These are phyloP conservation scores for Hypoxylon sp. DNA, from an alignment of 2,329 filamentous ascomycete species.

Conservation along the genomic window DNA sequence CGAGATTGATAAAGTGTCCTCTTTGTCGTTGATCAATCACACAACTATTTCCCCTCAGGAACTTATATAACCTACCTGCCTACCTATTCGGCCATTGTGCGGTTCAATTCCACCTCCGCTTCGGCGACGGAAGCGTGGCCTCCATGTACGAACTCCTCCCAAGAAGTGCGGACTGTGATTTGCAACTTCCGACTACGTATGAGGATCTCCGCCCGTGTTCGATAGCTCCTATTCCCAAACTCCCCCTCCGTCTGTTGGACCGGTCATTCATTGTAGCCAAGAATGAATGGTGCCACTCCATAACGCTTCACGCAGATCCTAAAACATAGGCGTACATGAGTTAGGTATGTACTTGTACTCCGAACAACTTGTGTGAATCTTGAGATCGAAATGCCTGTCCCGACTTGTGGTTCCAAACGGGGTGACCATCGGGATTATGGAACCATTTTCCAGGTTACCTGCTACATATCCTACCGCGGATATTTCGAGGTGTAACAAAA, in stretches of 20 bases:
- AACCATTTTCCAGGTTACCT: conserved; percentile 3
- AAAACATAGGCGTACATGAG: background rate
- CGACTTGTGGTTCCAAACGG: conserved; percentile 8
- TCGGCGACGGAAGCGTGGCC: conserved; percentile 11
- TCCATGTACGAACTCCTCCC: conserved; percentile 7
- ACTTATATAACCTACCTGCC: too few species aligned
- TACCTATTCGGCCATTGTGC: conserved; percentile 9
- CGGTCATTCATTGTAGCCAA: conserved; percentile 14
- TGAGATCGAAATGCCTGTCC: conserved; percentile 3
- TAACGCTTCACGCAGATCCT: conserved; percentile 23
- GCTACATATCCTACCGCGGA: conserved; percentile 20
- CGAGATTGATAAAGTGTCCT: conserved; percentile 15
- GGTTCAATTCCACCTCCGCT: conserved; percentile 8
- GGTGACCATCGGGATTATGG: conserved; percentile 18
- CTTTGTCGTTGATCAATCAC: conserved; percentile 24
- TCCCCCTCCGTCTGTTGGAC: conserved; percentile 6
- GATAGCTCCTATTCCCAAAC: conserved; percentile 15
- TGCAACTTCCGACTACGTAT: too few species aligned
- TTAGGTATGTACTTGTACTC: conserved; percentile 18
- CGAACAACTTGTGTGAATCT: too few species aligned
- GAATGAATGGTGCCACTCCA: conserved; percentile 17
- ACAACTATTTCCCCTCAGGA: conserved; percentile 5
- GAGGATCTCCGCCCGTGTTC: conserved; percentile 13
- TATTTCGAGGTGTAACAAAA: conserved; percentile 29
- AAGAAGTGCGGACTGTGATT: conserved; percentile 9